Conservation (phyloP, 495 filamentous ascomycete species). For the Aspergillus asperescens region DNA sequence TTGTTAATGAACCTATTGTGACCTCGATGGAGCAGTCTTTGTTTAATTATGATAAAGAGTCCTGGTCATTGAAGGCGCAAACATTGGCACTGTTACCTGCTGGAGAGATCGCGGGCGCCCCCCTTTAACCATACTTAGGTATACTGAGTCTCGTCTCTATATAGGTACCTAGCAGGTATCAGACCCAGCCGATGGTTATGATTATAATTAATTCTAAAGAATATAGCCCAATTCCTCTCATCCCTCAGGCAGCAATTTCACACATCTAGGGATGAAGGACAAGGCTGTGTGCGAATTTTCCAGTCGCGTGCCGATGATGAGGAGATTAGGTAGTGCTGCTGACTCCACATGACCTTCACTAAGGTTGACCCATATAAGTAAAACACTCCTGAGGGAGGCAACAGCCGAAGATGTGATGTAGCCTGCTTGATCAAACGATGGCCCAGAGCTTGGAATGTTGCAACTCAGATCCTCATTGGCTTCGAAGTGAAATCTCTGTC, state of each 20-base stretch:
- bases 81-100: no score
- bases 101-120: no score
- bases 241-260: no score
- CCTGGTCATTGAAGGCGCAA: neutral
- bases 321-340: slow-evolving; percentile 7
- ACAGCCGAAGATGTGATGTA: slow-evolving; percentile 1
- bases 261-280: neutral
- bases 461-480: neutral
- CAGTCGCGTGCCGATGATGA: slow-evolving; percentile 12
- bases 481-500: neutral
- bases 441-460: neutral
- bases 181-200: no score
- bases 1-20: neutral
- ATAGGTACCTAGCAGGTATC: no score
- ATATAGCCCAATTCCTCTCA: no score
- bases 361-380: neutral
- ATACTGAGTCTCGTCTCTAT: no score
- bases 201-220: no score
- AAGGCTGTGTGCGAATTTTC: slow-evolving; percentile 4
- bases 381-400: no score
- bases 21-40: neutral
- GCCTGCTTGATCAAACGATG: no score
- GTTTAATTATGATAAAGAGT: neutral
- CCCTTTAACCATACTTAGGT: no score
- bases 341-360: slow-evolving; percentile 7